Conservation (phyloP, 176 grass and related monocot species). For the Calamus simplicifolius region DNA sequence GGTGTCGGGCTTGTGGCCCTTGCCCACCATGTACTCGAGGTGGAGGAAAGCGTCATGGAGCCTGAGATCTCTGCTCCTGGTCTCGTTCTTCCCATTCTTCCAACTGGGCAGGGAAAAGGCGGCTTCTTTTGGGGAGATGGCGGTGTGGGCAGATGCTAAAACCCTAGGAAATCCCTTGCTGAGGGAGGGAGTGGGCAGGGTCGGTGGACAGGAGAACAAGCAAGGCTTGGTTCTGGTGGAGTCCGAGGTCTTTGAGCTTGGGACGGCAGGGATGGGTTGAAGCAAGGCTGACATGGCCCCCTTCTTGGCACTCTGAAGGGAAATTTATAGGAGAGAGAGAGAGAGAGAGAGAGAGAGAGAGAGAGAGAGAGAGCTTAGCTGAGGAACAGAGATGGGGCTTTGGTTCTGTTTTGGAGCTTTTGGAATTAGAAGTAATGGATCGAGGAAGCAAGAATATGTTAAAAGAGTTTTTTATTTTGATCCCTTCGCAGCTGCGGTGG, state of each 20-base stretch:
- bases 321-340: background rate
- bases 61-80: constrained; percentile 8
- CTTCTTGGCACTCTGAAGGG: background rate
- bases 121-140: constrained; percentile 1
- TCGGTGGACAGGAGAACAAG: background rate
- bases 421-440: too few relatives aligned
- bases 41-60: constrained; percentile 21
- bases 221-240: too few relatives aligned
- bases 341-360: background rate
- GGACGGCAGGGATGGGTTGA: background rate
- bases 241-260: background rate
- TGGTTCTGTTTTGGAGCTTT: too few relatives aligned
- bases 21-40: constrained; percentile 17
- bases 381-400: background rate
- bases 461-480: too few relatives aligned
- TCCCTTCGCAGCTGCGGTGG: too few relatives aligned
- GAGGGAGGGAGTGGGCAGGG: background rate
- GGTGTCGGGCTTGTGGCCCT: constrained; percentile 11
- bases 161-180: background rate
- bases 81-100: constrained; percentile 4
- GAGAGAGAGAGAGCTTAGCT: background rate
- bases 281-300: background rate
- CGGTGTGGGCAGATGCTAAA: background rate
- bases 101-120: constrained; percentile 16
- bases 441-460: too few relatives aligned